phyloP scores from a whole-genome alignment of 495 filamentous ascomycete genomes.

The Niebla homalea region DNA sequence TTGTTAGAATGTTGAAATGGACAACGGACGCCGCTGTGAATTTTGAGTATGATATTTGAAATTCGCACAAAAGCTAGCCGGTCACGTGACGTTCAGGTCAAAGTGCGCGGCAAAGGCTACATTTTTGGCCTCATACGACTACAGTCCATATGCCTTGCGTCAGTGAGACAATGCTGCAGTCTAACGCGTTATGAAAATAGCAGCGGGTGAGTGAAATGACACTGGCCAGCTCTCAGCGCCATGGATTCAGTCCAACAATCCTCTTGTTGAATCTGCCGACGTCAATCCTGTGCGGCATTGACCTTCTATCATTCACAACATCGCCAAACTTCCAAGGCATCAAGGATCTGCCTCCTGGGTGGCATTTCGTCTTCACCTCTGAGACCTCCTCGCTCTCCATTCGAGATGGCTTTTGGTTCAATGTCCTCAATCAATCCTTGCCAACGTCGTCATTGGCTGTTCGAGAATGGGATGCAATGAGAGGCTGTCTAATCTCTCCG shows the following conservation, averaged over 20 bases:
- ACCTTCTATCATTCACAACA: constrained; percentile 41
- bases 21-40: too few relatives aligned
- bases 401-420: constrained; percentile 50
- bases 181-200: too few relatives aligned
- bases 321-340: constrained; percentile 46
- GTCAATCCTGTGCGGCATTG: constrained; percentile 37
- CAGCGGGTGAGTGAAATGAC: too few relatives aligned
- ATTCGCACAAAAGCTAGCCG: too few relatives aligned
- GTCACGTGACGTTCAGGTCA: too few relatives aligned
- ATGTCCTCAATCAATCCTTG: constrained; percentile 25
- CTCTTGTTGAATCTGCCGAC: constrained; percentile 38
- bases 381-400: constrained; percentile 42
- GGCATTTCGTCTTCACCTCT: constrained; percentile 50
- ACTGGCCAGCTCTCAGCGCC: neutral
- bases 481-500: constrained; percentile 21
- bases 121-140: too few relatives aligned
- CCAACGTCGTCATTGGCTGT: constrained; percentile 20
- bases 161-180: too few relatives aligned
- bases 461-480: constrained; percentile 30
- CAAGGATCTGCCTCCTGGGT: constrained; percentile 41
- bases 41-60: too few relatives aligned
- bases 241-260: constrained; percentile 21
- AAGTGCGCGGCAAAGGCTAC: too few relatives aligned
- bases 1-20: too few relatives aligned
- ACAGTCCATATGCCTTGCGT: too few relatives aligned